Base-by-base conservation (phyloP, 2,329 filamentous ascomycete genomes). In the Pseudogymnoascus sp. region DNA sequence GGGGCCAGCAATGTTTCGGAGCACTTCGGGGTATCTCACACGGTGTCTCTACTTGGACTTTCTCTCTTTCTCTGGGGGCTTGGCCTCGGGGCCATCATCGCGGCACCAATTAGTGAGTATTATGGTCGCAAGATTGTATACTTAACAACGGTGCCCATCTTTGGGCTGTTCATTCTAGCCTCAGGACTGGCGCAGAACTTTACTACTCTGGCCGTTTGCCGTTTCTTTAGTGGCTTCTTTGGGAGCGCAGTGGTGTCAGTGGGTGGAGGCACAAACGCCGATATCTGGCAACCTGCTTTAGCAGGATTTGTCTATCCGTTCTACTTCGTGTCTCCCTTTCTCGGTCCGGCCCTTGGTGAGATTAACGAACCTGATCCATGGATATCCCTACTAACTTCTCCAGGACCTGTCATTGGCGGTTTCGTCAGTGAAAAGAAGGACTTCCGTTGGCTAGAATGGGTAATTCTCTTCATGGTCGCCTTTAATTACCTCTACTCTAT, bases 101-200 rank as follows among this genome's bases (percentile, higher is more conserved):
- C 83, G 9, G 83, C 83, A 0, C 85, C 84, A 0, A 68, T 86
- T 0, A 84, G 81, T 59, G 86, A 88, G 69, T 79, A 78, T 0
- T 74, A 40, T 47, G 62, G 62, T 11, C 53, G 57, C 19, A 64
- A 26, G 74, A 15, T 68, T 77, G 21, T 78, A 72, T 77, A 5
- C 73, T 72, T 11, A 71, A 76, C 31, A 74, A 75, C 1, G 64
- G 70, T 80, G 2, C 77, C 78, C 0, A 67, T 82, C 0, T 83
- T 82, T 3, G 77, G 78, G 2, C 70, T 86, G 0, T 87, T 87
- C 69, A 81, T 79, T 0, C 70, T 86, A 1, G 84, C 84, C 3
- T 78, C 79, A 0, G 83, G 79, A 0, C 76, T 76, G 1, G 76
- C 75, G 3, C 71, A 70, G 31, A 72, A 72, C 53, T 66, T 73